Percentiles rank a stretch among this genome's conserved stretches.
Evolutionary conservation across 179 eudicot species (phyloP).

Genomic region (Silene coronaria): DNA sequence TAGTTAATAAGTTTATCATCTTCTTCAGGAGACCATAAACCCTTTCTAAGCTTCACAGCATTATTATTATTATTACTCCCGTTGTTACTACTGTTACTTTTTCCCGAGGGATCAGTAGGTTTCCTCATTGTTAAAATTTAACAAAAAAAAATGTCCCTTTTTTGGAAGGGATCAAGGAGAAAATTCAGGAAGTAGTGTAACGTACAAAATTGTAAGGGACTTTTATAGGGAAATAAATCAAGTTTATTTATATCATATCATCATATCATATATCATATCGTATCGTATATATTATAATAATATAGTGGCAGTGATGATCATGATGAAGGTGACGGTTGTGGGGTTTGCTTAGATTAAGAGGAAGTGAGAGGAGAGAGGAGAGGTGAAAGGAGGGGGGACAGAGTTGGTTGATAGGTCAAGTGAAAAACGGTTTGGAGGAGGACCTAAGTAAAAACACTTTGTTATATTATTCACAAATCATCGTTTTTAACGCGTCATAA

Average conservation of each 20-base stretch:
- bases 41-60: constrained; percentile 52
- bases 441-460: constrained; percentile 21
- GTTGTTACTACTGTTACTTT: constrained; percentile 4
- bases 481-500: too few relatives aligned
- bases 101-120: constrained; percentile 28
- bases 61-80: background rate
- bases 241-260: background rate
- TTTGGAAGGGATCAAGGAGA: background rate
- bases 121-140: constrained; percentile 30
- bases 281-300: background rate
- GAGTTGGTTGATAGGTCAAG: constrained; percentile 60
- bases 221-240: constrained; percentile 29
- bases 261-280: background rate
- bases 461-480: too few relatives aligned
- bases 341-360: constrained; percentile 62
- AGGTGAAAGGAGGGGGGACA: constrained; percentile 21
- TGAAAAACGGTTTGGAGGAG: constrained; percentile 51
- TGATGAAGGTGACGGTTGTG: constrained; percentile 54
- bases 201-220: constrained; percentile 28
- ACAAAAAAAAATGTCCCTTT: background rate
- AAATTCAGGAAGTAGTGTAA: constrained; percentile 29
- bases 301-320: constrained; percentile 44
- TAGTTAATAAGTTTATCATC: constrained; percentile 68
- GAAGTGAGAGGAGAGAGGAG: constrained; percentile 29
- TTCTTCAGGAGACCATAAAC: constrained; percentile 82